phyloP scores from a whole-genome alignment of 2,329 filamentous ascomycete genomes.

The Colletotrichum spinosum region DNA sequence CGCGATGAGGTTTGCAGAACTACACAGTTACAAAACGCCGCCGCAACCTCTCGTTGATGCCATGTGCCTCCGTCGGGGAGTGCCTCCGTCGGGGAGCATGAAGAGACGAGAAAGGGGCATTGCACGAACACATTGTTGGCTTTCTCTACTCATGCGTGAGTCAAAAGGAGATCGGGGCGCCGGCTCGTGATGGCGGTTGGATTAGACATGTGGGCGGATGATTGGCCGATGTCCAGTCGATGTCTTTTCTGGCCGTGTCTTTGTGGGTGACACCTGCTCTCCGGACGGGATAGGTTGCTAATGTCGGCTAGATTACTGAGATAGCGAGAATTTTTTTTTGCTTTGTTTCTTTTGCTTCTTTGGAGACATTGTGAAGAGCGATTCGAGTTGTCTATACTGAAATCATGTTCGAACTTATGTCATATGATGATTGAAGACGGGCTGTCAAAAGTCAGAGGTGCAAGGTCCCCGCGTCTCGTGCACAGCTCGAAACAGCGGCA shows the following conservation, averaged over 20 bases:
- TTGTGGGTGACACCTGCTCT: no score
- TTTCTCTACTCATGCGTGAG: neutral
- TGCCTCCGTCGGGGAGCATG: conserved; percentile 7
- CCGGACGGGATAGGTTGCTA: no score
- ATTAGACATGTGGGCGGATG: conserved; percentile 37
- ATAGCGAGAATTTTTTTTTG: no score
- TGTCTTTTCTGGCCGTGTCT: no score
- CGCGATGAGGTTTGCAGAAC: neutral
- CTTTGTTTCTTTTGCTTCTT: no score
- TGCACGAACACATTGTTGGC: no score
- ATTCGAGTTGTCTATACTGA: no score
- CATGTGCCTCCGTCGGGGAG: conserved; percentile 20
- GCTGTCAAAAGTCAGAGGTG: conserved; percentile 33
- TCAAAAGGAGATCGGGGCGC: conserved; percentile 5
- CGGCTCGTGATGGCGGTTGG: conserved; percentile 32
- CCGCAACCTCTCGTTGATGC: conserved; percentile 33
- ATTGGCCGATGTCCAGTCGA: conserved; percentile 34
- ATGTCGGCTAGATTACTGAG: no score
- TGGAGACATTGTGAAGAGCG: no score
- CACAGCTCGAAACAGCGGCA: conserved; percentile 26
- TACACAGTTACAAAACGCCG: conserved; percentile 5
- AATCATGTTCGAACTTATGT: neutral
- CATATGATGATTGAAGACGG: neutral
- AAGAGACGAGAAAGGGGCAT: no score
- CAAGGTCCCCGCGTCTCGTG: conserved; percentile 9